Conservation (phyloP, 2,329 filamentous ascomycete genomes). For the Colletotrichum ledebouriae region DNA sequence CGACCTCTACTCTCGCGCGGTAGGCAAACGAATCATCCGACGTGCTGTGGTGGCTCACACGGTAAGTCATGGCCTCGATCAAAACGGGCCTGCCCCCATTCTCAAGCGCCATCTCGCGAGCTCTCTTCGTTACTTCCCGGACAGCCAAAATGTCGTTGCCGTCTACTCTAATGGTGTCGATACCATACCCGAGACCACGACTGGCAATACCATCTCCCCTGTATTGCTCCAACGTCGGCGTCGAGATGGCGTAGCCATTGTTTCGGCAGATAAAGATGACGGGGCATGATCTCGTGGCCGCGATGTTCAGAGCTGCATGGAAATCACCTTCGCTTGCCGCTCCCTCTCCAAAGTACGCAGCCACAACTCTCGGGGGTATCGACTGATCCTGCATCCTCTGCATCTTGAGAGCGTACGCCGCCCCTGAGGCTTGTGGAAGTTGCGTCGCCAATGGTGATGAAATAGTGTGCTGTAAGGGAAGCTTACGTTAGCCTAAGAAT, state of each 20-base stretch:
- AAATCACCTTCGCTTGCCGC: slow-evolving; percentile 94
- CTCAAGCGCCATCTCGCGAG: slow-evolving; percentile 81
- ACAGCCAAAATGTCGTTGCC: slow-evolving; percentile 97
- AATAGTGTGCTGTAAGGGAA: slow-evolving; percentile 76
- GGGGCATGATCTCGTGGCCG: slow-evolving; percentile 88
- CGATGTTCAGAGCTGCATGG: slow-evolving; percentile 91
- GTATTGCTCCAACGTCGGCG: slow-evolving; percentile 91
- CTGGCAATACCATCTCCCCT: slow-evolving; percentile 92
- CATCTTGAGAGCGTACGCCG: slow-evolving; percentile 89
- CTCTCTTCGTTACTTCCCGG: slow-evolving; percentile 81
- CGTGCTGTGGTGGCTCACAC: slow-evolving; percentile 97
- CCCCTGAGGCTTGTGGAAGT: slow-evolving; percentile 88
- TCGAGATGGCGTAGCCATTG: slow-evolving; percentile 93
- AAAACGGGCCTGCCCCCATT: slow-evolving; percentile 87
- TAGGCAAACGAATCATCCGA: slow-evolving; percentile 98
- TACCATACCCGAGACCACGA: slow-evolving; percentile 90
- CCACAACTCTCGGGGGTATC: slow-evolving; percentile 76
- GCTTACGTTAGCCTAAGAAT: neutral
- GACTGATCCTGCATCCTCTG: slow-evolving; percentile 80
- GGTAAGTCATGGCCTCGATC: slow-evolving; percentile 97
- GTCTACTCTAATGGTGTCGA: slow-evolving; percentile 91
- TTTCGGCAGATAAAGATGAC: slow-evolving; percentile 93
- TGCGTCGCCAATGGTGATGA: slow-evolving; percentile 88
- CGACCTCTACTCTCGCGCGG: slow-evolving; percentile 91
- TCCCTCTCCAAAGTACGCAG: slow-evolving; percentile 91